phyloP scores from a whole-genome alignment of 75 land plant genomes.

The Picea glauca region DNA sequence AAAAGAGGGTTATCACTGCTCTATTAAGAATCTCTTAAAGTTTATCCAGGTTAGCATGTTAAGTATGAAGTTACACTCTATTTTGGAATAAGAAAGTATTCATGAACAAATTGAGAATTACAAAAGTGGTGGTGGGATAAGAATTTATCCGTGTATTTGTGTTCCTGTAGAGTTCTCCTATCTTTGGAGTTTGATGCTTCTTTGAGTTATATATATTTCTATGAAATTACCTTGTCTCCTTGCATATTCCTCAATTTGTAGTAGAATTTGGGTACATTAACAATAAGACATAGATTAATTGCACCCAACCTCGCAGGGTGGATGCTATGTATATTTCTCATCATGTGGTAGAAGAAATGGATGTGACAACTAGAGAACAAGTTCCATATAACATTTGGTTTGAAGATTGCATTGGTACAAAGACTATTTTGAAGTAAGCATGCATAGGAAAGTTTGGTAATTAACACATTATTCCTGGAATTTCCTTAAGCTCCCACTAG shows the following conservation, averaged over 20 bases:
- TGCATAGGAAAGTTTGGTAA: too few species aligned
- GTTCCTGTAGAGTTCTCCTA: neutral
- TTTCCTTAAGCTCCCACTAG: neutral
- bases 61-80: too few species aligned
- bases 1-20: too few species aligned
- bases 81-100: too few species aligned
- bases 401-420: constrained; percentile 42
- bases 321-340: constrained; percentile 49
- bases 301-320: constrained; percentile 47
- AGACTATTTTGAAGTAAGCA: constrained; percentile 34
- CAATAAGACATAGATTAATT: constrained; percentile 36
- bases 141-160: neutral
- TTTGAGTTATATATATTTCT: too few species aligned
- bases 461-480: neutral
- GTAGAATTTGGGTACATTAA: constrained; percentile 38
- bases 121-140: neutral
- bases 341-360: constrained; percentile 47
- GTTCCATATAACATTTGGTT: constrained; percentile 43
- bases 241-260: constrained; percentile 49
- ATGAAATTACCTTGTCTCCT: neutral
- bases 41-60: too few species aligned
- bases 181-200: too few species aligned
- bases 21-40: too few species aligned
- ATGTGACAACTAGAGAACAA: constrained; percentile 46
- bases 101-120: neutral